A percentile compares a stretch with the other conserved stretches of the same genome.
These are phyloP conservation scores for Scytalidium lignicola DNA, from an alignment of 2,329 filamentous ascomycete species.

Conservation along the genomic window DNA sequence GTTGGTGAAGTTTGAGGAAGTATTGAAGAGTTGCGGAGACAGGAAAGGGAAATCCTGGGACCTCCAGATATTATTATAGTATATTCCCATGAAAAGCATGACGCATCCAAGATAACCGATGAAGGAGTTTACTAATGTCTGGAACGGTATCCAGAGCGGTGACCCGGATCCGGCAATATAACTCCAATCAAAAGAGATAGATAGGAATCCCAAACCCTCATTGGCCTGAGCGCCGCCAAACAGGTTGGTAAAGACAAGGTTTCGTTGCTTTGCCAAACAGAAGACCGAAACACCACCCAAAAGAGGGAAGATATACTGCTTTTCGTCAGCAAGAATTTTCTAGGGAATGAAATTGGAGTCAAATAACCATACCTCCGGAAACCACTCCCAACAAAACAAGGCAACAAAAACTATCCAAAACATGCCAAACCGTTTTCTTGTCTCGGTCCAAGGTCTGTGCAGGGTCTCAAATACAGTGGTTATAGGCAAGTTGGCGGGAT, in stretches of 20 bases:
- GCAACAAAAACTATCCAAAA: slow-evolving; percentile 35
- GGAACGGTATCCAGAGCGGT: slow-evolving; percentile 28
- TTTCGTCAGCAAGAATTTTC: too few relatives aligned
- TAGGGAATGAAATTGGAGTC: too few relatives aligned
- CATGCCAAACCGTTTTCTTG: slow-evolving; percentile 31
- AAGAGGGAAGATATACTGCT: slow-evolving; percentile 35
- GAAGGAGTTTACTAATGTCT: slow-evolving; percentile 24
- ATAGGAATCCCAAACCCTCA: slow-evolving; percentile 36
- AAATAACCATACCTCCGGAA: slow-evolving; percentile 31
- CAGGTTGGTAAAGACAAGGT: slow-evolving; percentile 38
- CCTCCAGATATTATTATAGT: slow-evolving; percentile 36
- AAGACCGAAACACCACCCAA: slow-evolving; percentile 35
- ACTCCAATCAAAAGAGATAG: slow-evolving; percentile 35
- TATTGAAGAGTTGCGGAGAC: slow-evolving; percentile 34
- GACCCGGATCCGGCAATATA: slow-evolving; percentile 30
- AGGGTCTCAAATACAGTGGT: slow-evolving; percentile 40
- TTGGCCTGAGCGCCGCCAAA: slow-evolving; percentile 40
- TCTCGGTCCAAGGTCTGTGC: slow-evolving; percentile 30
- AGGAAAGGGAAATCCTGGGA: slow-evolving; percentile 36
- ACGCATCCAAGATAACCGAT: too few relatives aligned
- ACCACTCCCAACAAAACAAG: slow-evolving; percentile 40
- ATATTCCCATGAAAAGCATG: slow-evolving; percentile 30
- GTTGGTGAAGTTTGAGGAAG: slow-evolving; percentile 28
- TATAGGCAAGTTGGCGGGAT: slow-evolving; percentile 50
- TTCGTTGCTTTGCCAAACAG: slow-evolving; percentile 37